Evolutionary conservation across 1,284 basidiomycete genomes (phyloP).

Genomic region (Pseudozyma tsukubaensis): DNA sequence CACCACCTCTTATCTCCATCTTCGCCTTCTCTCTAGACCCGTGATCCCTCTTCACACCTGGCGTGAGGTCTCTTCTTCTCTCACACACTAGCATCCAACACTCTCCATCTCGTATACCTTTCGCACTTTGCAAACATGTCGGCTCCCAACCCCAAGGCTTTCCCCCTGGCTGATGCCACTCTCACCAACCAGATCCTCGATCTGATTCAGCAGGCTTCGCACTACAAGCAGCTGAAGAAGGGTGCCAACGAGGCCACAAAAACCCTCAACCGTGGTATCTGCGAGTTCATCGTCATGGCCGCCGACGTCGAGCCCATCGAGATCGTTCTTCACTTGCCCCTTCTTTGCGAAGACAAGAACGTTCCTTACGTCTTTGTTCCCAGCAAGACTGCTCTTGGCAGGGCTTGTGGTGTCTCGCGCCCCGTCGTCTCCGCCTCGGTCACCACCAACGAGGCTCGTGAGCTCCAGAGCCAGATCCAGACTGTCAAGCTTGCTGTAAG

Average conservation of each 20-base stretch:
- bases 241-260: slow-evolving; percentile 95
- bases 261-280: slow-evolving; percentile 97
- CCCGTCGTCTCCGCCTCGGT: slow-evolving; percentile 95
- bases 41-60: slow-evolving; percentile 52
- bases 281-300: slow-evolving; percentile 97
- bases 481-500: slow-evolving; percentile 77
- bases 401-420: slow-evolving; percentile 94
- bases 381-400: slow-evolving; percentile 91
- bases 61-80: slow-evolving; percentile 49
- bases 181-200: slow-evolving; percentile 90
- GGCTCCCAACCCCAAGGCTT: slow-evolving; percentile 79
- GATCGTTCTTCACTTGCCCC: slow-evolving; percentile 94
- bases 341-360: slow-evolving; percentile 99
- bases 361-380: slow-evolving; percentile 96
- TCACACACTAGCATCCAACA: no score
- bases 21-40: slow-evolving; percentile 27
- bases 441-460: slow-evolving; percentile 93
- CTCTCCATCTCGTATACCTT: slow-evolving; percentile 1
- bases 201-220: slow-evolving; percentile 71
- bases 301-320: slow-evolving; percentile 92
- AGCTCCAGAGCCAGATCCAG: slow-evolving; percentile 89
- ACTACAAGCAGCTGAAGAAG: slow-evolving; percentile 98
- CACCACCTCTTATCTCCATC: slow-evolving; percentile 11
- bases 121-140: slow-evolving; percentile 42
- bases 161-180: slow-evolving; percentile 87